Evolutionary conservation across 192 early-diverging fungal species (phyloP), one percentile per base, ranked within the genome.

Genomic region (Backusella parvicylindrica): DNA sequence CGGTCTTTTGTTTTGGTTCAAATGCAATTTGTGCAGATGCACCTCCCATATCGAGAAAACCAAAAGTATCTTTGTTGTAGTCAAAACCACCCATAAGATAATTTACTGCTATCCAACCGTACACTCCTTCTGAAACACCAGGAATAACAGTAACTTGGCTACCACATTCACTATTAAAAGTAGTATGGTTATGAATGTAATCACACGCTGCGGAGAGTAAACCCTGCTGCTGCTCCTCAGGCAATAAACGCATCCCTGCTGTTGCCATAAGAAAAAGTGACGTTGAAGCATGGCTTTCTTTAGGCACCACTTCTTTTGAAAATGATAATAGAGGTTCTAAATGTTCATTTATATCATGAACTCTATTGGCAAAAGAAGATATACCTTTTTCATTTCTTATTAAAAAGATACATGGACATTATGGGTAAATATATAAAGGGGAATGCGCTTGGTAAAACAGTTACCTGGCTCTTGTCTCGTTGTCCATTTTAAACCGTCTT

Each of bases 1-100:
- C 75, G 77, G 95, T 93, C n/a, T 84, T 74, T 47, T 79, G 82
- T 21, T 92, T 84, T 5, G 98, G 96, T 77, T 95, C 93, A 87
- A 98, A 99, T 2, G 96, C 96, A 77, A 99, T 99, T 83, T 99
- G 98, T 28, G 95, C 90, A 41, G 92, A 94, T n/a, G 95, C 95
- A 0, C 95, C 95, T 63, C 97, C 98, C 96, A 99, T 96, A 74
- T 99, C 98, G 68, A 99, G 74, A 73, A 99, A 96, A 2, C 94
- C 94, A 76, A 90, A 91, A 0, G 94, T 94, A 15, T 82, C 74
- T 71, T 68, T 35, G 6, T 80, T 83, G 15, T 74, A 71, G 38
- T 85, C 84, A 71, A 97, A 95, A 7, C 92, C 91, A 35, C 85
- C 87, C 87, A 95, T 91, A 26, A 98, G 80, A 69, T 98, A 97